Percentiles rank a stretch among this genome's conserved stretches.
Conservation (phyloP, 2,329 filamentous ascomycete genomes). For the Ceratocystis eucalypticola region DNA sequence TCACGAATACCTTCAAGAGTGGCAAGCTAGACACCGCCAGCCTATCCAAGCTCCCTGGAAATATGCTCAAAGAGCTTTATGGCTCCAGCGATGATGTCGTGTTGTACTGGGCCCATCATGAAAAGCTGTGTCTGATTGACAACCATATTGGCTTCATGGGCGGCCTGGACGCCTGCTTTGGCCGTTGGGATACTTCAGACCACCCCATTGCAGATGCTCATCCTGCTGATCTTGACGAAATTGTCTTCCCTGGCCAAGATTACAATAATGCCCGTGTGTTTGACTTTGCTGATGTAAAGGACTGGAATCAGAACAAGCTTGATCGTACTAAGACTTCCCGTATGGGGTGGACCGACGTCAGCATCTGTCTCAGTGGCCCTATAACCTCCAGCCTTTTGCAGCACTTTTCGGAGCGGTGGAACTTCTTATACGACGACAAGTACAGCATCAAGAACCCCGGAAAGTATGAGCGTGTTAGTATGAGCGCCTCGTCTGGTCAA, state of each 20-base stretch:
- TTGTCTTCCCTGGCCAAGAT: constrained; percentile 79
- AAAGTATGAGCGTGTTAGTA: constrained; percentile 33
- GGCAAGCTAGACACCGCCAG: constrained; percentile 37
- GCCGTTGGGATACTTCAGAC: constrained; percentile 60
- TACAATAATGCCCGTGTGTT: constrained; percentile 81
- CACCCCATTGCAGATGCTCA: constrained; percentile 78
- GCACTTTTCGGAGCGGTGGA: constrained; percentile 82
- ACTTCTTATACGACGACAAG: constrained; percentile 76
- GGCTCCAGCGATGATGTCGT: constrained; percentile 70
- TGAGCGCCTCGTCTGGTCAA: neutral
- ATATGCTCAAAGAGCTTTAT: constrained; percentile 66
- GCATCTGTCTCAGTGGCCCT: constrained; percentile 59
- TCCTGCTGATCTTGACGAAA: constrained; percentile 58
- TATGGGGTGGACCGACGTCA: constrained; percentile 89
- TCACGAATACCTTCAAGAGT: constrained; percentile 47
- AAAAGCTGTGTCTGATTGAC: constrained; percentile 78
- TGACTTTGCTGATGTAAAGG: constrained; percentile 62
- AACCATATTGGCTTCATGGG: constrained; percentile 78
- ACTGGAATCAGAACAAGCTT: constrained; percentile 78
- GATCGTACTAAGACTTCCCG: constrained; percentile 65
- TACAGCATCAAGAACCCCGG: constrained; percentile 44
- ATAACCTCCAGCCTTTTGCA: constrained; percentile 60
- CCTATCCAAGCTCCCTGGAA: constrained; percentile 52
- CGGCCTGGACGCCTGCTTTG: constrained; percentile 75
- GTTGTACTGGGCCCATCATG: constrained; percentile 85